Base-by-base conservation (phyloP, 2,329 filamentous ascomycete species). In the Aspergillus ochraceus region DNA sequence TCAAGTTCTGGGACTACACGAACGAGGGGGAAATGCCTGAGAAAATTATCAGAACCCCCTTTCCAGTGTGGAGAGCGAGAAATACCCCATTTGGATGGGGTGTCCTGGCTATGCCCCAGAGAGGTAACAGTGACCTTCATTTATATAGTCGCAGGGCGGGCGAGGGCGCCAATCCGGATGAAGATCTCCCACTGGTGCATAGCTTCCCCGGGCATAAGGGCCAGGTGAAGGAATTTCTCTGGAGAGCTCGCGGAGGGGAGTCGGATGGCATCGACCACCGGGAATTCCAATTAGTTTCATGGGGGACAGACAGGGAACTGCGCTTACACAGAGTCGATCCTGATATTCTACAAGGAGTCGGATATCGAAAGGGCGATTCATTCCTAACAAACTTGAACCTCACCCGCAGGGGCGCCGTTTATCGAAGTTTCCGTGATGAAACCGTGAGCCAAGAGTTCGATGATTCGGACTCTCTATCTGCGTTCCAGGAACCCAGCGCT, bases 261-360 rank as follows among this genome's bases (percentile, higher is more conserved):
- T 84, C 86, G 17, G 85, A 91, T 56, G 84, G 85, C n/a, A 77
- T 89, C 50, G 93, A 97, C 68, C 82, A 92, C 62, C 86, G 94
- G 67, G 93, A 97, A 55, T 97, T 97, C 64, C 93, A 97, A 74
- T 82, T 97, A 19, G 91, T 97, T 0, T 93, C 93, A 0, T 97
- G 93, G 93, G 92, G 92, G 26, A 88, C 90, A 52, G 94, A 97
- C 73, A 90, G 90, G 65, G 86, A 92, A 69, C 80, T 97, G 30
- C 88, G 90, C 52, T 81, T 97, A 29, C 90, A 96, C 71, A 88
- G 87, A 52, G 84, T 92, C 20, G 84, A 91, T 46, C 78, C 86
- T 1, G 79, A 86, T 26, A 80, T 88, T 30, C 79, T 95, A 0
- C 81, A 85, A 59, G 81, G 84, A 2, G 88, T 96, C 17, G 91